These are phyloP conservation scores for Xylaria sp. DNA, from an alignment of 2,329 filamentous ascomycete species.

Conservation along the genomic window DNA sequence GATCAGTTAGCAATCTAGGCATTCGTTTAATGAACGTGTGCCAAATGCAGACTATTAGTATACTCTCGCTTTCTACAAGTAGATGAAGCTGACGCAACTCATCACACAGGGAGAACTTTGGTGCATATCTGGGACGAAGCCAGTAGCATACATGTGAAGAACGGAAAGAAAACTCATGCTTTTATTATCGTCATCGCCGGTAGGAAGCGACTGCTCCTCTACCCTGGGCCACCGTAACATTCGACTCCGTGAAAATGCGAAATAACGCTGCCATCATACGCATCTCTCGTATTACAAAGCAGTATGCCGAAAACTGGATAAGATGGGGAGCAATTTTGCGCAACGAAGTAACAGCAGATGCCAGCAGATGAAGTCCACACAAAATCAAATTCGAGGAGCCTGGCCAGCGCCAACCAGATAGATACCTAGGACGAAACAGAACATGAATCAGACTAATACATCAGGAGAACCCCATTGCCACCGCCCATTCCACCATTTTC, in stretches of 20 bases:
- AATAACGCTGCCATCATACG: conserved; percentile 13
- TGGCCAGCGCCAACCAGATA: background rate
- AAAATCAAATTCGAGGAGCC: conserved; percentile 5
- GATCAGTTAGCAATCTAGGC: no score
- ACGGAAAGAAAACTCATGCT: conserved; percentile 11
- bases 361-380: conserved; percentile 5
- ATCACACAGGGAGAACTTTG: background rate
- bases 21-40: no score
- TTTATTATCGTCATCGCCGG: conserved; percentile 12
- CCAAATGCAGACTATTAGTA: background rate
- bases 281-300: conserved; percentile 16
- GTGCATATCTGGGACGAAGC: background rate
- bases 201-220: conserved; percentile 11
- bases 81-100: background rate
- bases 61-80: background rate
- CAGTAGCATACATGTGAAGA: background rate
- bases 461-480: background rate
- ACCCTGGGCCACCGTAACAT: conserved; percentile 12
- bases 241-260: conserved; percentile 19
- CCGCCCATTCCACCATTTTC: background rate
- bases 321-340: background rate
- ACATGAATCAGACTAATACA: background rate
- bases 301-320: conserved; percentile 11
- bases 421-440: background rate
- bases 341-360: background rate